Percentiles rank a stretch among this genome's conserved stretches.
These are phyloP conservation scores for Athelia sp. DNA, from an alignment of 1,284 basidiomycete genomes.

Conservation along the genomic window DNA sequence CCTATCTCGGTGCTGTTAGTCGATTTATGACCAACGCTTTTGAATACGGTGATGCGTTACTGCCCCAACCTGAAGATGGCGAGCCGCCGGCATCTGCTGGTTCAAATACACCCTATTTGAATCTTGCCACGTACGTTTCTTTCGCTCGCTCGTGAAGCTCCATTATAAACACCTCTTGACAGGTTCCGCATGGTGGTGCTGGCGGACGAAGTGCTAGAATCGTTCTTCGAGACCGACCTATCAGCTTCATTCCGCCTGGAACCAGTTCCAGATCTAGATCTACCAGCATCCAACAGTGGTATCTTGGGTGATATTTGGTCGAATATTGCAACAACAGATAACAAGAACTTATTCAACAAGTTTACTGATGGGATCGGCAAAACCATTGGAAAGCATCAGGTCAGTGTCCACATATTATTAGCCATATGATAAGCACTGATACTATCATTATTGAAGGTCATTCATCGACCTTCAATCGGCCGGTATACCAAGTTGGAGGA, in stretches of 20 bases:
- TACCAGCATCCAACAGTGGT: conserved; percentile 52
- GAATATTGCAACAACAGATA: conserved; percentile 83
- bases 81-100: conserved; percentile 45
- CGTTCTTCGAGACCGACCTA: conserved; percentile 90
- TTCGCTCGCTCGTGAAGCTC: conserved; percentile 8
- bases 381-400: conserved; percentile 87
- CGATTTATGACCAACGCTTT: conserved; percentile 97
- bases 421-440: conserved; percentile 1
- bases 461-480: conserved; percentile 81
- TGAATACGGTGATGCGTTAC: conserved; percentile 88
- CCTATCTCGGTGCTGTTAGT: conserved; percentile 92
- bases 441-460: conserved; percentile 37
- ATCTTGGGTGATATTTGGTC: conserved; percentile 85
- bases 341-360: conserved; percentile 80
- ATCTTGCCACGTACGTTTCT: conserved; percentile 66
- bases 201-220: conserved; percentile 90
- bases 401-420: conserved; percentile 20
- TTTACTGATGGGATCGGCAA: conserved; percentile 92
- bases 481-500: conserved; percentile 80
- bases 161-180: conserved; percentile 5
- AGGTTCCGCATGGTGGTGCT: conserved; percentile 98
- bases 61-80: conserved; percentile 42
- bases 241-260: conserved; percentile 84
- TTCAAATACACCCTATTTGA: conserved; percentile 84
- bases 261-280: conserved; percentile 60